Base-by-base conservation (phyloP, 441 rosid species). In the Populus tomentosa region DNA sequence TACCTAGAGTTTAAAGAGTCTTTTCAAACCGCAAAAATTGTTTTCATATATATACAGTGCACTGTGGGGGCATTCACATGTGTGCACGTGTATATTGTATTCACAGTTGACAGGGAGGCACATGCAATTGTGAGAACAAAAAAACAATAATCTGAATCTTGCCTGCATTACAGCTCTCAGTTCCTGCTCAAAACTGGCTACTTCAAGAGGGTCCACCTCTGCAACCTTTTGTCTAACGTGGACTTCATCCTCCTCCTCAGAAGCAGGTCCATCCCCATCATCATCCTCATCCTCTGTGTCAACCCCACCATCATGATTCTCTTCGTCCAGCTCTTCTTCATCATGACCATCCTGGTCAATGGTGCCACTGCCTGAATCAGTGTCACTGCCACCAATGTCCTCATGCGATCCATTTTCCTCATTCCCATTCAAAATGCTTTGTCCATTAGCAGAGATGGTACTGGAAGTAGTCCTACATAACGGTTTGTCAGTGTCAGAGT, bases 81-180 rank as follows among this genome's bases (percentile, higher is more conserved):
- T 7, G 20, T 53, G 18, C 61, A 53, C 0, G 18, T 64, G 61
- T 42, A 42, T 42, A 42, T 10, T 42, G 50, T 3, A 11, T n/a
- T 18, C 8, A 42, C 11, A 7, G 4, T 30, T 8, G 40, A n/a
- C 4, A 16, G 28, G 21, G 8, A 26, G 77, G 28, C 11, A 75
- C 32, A 10, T 11, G 26, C 66, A 72, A 26, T 72, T 38, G 69
- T 53, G 23, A 75, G 61, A 3, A 70, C 67, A 16, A 16, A 74
- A 38, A 20, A 80, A 42, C 42, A 61, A 42, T 10, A 35, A 78
- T 73, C 68, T 62, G 72, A 77, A 76, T 72, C 92, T 86, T 89
- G 83, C 98, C 97, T 97, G 98, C 86, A 97, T 84, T 63, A 97
- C 95, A 80, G 99, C 97, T 85, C 89, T 87, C 63, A 97, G 89